phyloP scores from a whole-genome alignment of 257 asterid genomes.

The Anisodus acutangulus region DNA sequence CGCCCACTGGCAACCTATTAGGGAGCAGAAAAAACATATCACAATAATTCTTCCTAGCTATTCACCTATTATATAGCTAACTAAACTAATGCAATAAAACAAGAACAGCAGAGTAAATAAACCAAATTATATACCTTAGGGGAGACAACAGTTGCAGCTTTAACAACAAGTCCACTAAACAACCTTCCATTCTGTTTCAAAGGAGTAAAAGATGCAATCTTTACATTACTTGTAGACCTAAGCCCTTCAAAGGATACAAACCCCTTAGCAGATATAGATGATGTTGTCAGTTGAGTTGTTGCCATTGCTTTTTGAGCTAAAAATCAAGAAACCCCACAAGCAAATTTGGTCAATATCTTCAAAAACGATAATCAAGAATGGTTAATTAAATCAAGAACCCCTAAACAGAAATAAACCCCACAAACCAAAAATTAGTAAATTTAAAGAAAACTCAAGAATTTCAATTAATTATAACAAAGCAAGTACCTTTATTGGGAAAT shows the following conservation, averaged over 20 bases:
- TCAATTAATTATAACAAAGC: background rate
- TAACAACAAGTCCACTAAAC: constrained; percentile 67
- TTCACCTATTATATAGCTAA: background rate
- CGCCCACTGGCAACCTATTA: too few relatives aligned
- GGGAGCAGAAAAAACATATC: too few relatives aligned
- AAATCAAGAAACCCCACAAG: background rate
- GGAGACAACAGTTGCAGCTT: constrained; percentile 80
- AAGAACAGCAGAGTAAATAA: background rate
- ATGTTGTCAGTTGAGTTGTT: constrained; percentile 69
- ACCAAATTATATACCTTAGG: constrained; percentile 62
- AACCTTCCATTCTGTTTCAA: constrained; percentile 48
- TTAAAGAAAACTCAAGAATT: background rate
- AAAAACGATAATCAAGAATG: too few relatives aligned
- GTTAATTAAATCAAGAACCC: background rate
- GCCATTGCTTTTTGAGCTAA: constrained; percentile 62
- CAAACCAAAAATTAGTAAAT: background rate
- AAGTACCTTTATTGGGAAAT: constrained; percentile 9
- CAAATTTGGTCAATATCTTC: background rate
- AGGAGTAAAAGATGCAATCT: constrained; percentile 29
- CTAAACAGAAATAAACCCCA: background rate
- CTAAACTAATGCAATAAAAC: background rate
- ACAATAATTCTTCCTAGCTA: background rate
- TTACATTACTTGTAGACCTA: constrained; percentile 52
- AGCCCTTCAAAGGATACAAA: constrained; percentile 81
- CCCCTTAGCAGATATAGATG: constrained; percentile 66